phyloP scores from a whole-genome alignment of 2,329 filamentous ascomycete species.

The Pyrenophora seminiperda region DNA sequence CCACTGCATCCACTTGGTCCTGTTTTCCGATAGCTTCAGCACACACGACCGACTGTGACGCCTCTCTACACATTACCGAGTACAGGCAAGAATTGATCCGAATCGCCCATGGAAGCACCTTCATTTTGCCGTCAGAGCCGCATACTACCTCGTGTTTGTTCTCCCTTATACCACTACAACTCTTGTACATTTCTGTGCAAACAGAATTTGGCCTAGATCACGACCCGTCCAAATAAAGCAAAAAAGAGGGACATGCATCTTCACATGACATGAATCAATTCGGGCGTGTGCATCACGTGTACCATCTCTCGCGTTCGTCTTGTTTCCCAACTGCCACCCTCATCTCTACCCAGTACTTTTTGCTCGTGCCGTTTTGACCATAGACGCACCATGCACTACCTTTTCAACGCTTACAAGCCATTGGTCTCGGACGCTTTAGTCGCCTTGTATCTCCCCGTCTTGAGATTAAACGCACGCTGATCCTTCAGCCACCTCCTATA shows the following conservation, averaged over 20 bases:
- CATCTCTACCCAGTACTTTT: neutral
- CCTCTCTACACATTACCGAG: neutral
- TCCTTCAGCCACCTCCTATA: slow-evolving; percentile 98
- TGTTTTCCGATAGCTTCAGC: slow-evolving; percentile 1
- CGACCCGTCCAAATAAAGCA: no score
- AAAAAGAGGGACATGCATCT: no score
- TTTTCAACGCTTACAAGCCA: neutral
- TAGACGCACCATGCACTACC: neutral
- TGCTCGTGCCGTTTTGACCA: neutral
- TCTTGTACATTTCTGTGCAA: no score
- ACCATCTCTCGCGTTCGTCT: neutral
- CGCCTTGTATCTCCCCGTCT: slow-evolving; percentile 66
- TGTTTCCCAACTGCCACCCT: neutral
- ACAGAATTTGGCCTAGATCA: no score
- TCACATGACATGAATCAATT: no score
- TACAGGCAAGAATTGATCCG: neutral
- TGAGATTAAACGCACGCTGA: slow-evolving; percentile 88
- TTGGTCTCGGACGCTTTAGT: slow-evolving; percentile 14
- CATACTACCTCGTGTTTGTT: neutral
- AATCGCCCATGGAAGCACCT: slow-evolving; percentile 6
- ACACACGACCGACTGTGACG: slow-evolving; percentile 1
- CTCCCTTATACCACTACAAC: no score
- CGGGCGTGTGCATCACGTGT: no score
- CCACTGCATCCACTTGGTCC: slow-evolving; percentile 10
- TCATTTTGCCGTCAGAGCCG: neutral